Percentiles rank a stretch among this genome's conserved stretches.
These are phyloP conservation scores for Coemansia sp. DNA, from an alignment of 192 early-diverging fungal species.

Conservation along the genomic window DNA sequence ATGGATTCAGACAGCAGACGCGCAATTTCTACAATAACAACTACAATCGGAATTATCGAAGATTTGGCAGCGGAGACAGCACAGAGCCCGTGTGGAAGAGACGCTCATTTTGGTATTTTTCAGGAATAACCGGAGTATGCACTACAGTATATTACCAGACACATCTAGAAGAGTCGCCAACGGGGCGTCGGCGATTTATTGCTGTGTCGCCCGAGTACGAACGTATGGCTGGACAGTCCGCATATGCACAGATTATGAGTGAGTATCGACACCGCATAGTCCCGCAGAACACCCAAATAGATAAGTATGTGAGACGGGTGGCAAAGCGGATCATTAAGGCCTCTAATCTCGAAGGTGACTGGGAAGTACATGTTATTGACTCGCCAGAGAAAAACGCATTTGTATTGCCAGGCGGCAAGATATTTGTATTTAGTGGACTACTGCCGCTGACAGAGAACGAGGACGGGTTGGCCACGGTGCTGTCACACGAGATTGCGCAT, in stretches of 20 bases:
- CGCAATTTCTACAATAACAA: background rate
- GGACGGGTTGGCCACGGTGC: conserved; percentile 87
- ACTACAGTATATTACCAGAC: conserved; percentile 35
- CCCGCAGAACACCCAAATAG: conserved; percentile 62
- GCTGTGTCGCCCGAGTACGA: conserved; percentile 33
- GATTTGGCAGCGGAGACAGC: conserved; percentile 11
- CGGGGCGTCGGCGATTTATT: conserved; percentile 53
- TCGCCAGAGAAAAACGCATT: conserved; percentile 86
- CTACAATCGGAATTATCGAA: conserved; percentile 4
- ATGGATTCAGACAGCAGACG: background rate
- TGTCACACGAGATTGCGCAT: conserved; percentile 95
- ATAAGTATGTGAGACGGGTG: conserved; percentile 66
- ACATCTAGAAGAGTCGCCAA: conserved; percentile 50
- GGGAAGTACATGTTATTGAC: conserved; percentile 92
- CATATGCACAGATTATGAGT: conserved; percentile 68
- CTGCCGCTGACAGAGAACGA: conserved; percentile 76
- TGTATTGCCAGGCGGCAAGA: conserved; percentile 91
- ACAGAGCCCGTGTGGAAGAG: conserved; percentile 18
- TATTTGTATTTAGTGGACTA: conserved; percentile 97
- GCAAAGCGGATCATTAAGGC: conserved; percentile 70
- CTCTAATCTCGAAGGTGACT: conserved; percentile 69
- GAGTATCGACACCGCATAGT: conserved; percentile 70
- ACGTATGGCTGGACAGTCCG: conserved; percentile 61
- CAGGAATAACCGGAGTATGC: conserved; percentile 15
- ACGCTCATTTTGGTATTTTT: conserved; percentile 32